Evolutionary conservation across 805 yeast species (phyloP), one percentile per base, ranked within the genome.

Genomic region (Wickerhamiella dianesei): DNA sequence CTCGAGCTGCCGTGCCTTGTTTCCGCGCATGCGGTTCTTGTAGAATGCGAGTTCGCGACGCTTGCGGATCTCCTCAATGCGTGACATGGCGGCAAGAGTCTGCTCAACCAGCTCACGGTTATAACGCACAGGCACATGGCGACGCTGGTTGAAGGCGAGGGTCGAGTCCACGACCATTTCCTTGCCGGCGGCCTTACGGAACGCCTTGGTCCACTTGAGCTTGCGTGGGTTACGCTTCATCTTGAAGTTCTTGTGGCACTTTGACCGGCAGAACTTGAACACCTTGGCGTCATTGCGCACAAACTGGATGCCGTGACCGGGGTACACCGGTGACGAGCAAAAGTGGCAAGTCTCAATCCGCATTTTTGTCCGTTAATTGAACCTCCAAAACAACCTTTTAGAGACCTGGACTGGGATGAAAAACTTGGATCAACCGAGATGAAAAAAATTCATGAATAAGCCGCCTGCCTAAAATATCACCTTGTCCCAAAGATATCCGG

Each of bases 11-110:
- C 79, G 77, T 57, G 83, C 96, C 68, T 80, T 83, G 71, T 92
- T 92, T 54, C 96, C 96, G 68, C 83, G 85, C 98, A 92, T 92
- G 79, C 98, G 83, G 72, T 88, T 87, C 86, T 88, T 89, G 74
- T 85, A 92, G 87, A 92, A 92, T 14, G 97, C 96, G 64, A 94
- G 77, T 69, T 92, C 98, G 73, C 98, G 82, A 74, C 80, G 87
- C 65, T 76, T 81, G 73, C 98, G 80, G 66, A 92, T 92, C 70
- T 86, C 94, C 66, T 92, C 96, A 52, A 92, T 82, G 71, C 96
- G 80, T 47, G 82, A 74, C 98, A 92, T 92, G 41, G 95, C 96
- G 70, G 76, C 81, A 67, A 92, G 75, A 16, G 98, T 92, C 44
- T 94, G 84, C 48, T 92, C 82, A 37, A 92, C 97, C 50, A 92